These are phyloP conservation scores for Amauroascus niger DNA, from an alignment of 2,329 filamentous ascomycete species.

Conservation along the genomic window DNA sequence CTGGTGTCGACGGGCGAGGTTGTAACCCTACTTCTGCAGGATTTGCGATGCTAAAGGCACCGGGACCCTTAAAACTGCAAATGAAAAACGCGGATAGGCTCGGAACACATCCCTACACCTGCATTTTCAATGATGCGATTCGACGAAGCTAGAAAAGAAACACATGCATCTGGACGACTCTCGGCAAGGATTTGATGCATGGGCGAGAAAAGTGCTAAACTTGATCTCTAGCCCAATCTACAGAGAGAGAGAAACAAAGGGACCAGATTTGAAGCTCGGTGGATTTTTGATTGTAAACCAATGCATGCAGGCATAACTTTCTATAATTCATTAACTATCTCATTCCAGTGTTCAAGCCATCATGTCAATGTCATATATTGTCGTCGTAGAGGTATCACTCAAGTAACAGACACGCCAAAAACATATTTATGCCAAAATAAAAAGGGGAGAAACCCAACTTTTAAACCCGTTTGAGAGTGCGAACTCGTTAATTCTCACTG, in stretches of 20 bases:
- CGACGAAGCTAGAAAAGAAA: neutral
- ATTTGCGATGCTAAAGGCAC: neutral
- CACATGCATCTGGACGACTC: neutral
- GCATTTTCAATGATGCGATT: neutral
- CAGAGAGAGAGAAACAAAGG: too few species aligned
- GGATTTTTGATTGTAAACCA: neutral
- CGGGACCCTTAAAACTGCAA: neutral
- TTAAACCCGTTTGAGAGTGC: neutral
- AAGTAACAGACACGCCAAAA: neutral
- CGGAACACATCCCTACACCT: neutral
- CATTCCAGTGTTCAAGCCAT: neutral
- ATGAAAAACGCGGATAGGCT: neutral
- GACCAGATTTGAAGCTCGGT: neutral
- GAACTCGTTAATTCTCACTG: slow-evolving; percentile 15
- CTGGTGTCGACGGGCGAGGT: neutral
- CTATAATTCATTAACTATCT: neutral
- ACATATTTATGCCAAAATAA: neutral
- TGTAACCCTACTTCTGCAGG: neutral
- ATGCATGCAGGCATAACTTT: neutral
- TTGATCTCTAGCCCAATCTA: too few species aligned
- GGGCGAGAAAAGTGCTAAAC: too few species aligned
- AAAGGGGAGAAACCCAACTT: neutral
- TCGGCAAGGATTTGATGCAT: too few species aligned
- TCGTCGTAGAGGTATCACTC: slow-evolving; percentile 7
- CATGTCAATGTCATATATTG: slow-evolving; percentile 7